These are phyloP conservation scores for Hyaloscypha finlandica DNA, from an alignment of 495 filamentous ascomycete genomes.

Conservation along the genomic window DNA sequence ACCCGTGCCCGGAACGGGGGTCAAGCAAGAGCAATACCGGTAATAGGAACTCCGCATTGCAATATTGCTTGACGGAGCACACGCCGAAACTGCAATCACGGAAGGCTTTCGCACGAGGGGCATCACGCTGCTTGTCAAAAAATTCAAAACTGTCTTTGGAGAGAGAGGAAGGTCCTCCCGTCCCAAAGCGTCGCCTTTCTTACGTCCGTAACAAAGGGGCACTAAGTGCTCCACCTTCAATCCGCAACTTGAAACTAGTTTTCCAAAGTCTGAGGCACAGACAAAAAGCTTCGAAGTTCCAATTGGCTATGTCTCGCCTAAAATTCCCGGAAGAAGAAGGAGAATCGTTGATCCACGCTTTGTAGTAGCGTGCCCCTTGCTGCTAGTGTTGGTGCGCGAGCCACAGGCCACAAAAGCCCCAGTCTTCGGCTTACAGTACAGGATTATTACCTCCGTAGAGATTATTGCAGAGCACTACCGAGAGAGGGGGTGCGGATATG, in stretches of 20 bases:
- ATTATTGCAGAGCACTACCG: conserved; percentile 20
- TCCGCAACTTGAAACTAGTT: neutral
- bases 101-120: neutral
- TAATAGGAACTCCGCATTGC: neutral
- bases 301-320: conserved; percentile 16
- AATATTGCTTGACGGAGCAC: neutral
- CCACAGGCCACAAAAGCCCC: too few species aligned
- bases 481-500: conserved; percentile 25
- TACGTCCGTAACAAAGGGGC: neutral
- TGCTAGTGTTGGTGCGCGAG: too few species aligned
- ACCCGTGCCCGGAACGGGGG: neutral
- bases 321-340: conserved; percentile 25
- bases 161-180: neutral
- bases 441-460: neutral
- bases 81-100: neutral
- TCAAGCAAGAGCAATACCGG: neutral
- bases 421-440: too few species aligned
- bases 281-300: conserved; percentile 1
- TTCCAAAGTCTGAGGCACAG: neutral
- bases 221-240: neutral
- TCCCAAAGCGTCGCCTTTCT: neutral
- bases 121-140: too few species aligned
- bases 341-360: conserved; percentile 17
- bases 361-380: neutral
- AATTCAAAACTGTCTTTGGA: too few species aligned